phyloP scores from a whole-genome alignment of 106 monocot species.

The Agapanthus africanus region DNA sequence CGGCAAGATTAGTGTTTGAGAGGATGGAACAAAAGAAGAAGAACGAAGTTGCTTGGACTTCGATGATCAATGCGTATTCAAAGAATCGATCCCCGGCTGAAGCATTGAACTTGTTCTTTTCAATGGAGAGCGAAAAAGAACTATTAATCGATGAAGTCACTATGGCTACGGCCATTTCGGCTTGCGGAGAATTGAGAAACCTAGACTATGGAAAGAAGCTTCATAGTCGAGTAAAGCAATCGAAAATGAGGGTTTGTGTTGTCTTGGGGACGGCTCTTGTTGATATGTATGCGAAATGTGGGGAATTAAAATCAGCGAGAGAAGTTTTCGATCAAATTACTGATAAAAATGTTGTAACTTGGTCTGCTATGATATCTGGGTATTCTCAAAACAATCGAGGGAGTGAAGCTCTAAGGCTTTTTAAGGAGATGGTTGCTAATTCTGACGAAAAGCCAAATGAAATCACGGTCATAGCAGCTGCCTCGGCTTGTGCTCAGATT shows the following conservation, averaged over 20 bases:
- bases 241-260: slow-evolving; percentile 17
- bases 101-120: slow-evolving; percentile 30
- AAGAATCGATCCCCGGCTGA: slow-evolving; percentile 20
- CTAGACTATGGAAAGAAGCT: slow-evolving; percentile 26
- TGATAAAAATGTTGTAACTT: slow-evolving; percentile 26
- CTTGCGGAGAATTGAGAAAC: slow-evolving; percentile 28
- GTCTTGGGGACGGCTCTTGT: slow-evolving; percentile 44
- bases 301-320: slow-evolving; percentile 29
- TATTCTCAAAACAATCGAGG: slow-evolving; percentile 17
- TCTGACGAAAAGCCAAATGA: slow-evolving; percentile 20
- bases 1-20: slow-evolving; percentile 28
- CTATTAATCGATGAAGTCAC: slow-evolving; percentile 23
- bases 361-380: slow-evolving; percentile 37
- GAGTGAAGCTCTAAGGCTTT: slow-evolving; percentile 23
- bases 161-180: slow-evolving; percentile 30
- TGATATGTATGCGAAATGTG: slow-evolving; percentile 62
- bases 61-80: slow-evolving; percentile 36
- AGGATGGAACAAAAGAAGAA: slow-evolving; percentile 25
- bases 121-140: slow-evolving; percentile 18
- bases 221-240: slow-evolving; percentile 20
- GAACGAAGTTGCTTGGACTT: slow-evolving; percentile 41
- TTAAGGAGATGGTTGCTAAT: slow-evolving; percentile 17
- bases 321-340: slow-evolving; percentile 37
- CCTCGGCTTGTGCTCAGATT: slow-evolving; percentile 32
- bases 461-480: slow-evolving; percentile 23